Percentiles rank a stretch among this genome's conserved stretches.
phyloP scores from a whole-genome alignment of 2,329 filamentous ascomycete genomes.

The Pseudogymnoascus sp. region DNA sequence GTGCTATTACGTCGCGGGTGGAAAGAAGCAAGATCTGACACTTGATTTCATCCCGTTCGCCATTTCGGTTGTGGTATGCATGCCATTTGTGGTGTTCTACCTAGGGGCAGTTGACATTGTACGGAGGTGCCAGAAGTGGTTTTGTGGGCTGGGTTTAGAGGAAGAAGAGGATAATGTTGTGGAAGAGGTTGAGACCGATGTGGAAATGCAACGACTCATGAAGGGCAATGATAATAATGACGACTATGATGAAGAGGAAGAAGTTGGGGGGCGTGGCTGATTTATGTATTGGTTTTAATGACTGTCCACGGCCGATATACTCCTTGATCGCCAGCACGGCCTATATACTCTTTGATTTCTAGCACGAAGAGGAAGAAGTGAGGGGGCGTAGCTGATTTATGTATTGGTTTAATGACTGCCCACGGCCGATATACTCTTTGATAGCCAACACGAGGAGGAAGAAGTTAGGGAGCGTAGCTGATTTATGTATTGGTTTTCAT shows the following conservation, averaged over 20 bases:
- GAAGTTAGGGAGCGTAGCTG: too few relatives aligned
- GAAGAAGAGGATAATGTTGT: not conserved
- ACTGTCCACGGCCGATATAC: not conserved
- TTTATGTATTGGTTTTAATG: too few relatives aligned
- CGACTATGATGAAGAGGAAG: not conserved
- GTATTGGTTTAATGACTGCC: too few relatives aligned
- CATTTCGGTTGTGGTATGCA: not conserved
- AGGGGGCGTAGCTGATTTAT: too few relatives aligned
- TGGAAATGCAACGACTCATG: conserved; percentile 1
- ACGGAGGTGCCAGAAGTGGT: not conserved
- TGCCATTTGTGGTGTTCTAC: not conserved
- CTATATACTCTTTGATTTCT: too few relatives aligned
- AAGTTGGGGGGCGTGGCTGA: not conserved
- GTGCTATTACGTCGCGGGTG: not conserved
- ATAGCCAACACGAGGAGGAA: not conserved
- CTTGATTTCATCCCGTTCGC: not conserved
- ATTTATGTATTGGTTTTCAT: too few relatives aligned
- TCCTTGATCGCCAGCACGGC: not conserved
- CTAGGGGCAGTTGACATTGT: not conserved
- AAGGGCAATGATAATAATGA: not conserved
- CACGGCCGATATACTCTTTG: too few relatives aligned
- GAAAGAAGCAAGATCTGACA: not conserved
- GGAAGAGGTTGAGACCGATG: not conserved
- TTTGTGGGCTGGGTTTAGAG: not conserved
- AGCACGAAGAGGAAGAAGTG: too few relatives aligned